A percentile compares a stretch with the other conserved stretches of the same genome.
phyloP scores from a whole-genome alignment of 2,329 filamentous ascomycete species.

The Sordariomycetes sp. region DNA sequence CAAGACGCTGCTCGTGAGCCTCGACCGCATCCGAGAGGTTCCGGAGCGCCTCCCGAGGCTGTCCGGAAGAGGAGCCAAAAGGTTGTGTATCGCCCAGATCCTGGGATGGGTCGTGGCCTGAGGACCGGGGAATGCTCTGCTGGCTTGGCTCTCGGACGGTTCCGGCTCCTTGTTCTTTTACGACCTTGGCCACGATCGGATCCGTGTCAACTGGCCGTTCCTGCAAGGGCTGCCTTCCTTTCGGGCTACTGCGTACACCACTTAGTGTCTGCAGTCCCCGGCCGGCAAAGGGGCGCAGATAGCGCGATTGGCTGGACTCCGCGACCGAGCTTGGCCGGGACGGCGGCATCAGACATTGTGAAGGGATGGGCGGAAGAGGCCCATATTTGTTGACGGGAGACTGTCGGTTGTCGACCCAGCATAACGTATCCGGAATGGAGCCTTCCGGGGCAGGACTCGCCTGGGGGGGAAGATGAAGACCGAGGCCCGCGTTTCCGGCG shows the following conservation, averaged over 20 bases:
- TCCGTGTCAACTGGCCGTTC: slow-evolving; percentile 8
- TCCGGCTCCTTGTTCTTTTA: background rate
- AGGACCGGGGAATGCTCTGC: background rate
- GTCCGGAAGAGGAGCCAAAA: slow-evolving; percentile 8
- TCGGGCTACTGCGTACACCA: slow-evolving; percentile 18
- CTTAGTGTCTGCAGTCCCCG: slow-evolving; percentile 40
- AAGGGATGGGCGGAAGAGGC: slow-evolving; percentile 29
- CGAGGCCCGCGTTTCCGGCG: background rate
- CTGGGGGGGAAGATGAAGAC: slow-evolving; percentile 2
- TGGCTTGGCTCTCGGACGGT: background rate
- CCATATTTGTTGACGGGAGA: slow-evolving; percentile 11
- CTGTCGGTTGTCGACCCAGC: slow-evolving; percentile 30
- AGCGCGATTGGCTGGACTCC: slow-evolving; percentile 27
- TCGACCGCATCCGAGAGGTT: slow-evolving; percentile 38
- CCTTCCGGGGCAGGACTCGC: slow-evolving; percentile 17
- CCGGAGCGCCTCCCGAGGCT: slow-evolving; percentile 23
- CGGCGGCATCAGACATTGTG: slow-evolving; percentile 33
- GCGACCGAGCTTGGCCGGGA: slow-evolving; percentile 40
- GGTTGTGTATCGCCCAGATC: slow-evolving; percentile 9
- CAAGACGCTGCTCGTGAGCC: slow-evolving; percentile 51
- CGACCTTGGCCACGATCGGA: background rate
- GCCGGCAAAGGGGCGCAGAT: slow-evolving; percentile 40
- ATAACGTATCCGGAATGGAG: slow-evolving; percentile 42
- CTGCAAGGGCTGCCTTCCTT: slow-evolving; percentile 16
- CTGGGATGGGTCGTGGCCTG: slow-evolving; percentile 3